These are phyloP conservation scores for Starmerella sp. DNA, from an alignment of 805 yeast genomes.

Conservation along the genomic window DNA sequence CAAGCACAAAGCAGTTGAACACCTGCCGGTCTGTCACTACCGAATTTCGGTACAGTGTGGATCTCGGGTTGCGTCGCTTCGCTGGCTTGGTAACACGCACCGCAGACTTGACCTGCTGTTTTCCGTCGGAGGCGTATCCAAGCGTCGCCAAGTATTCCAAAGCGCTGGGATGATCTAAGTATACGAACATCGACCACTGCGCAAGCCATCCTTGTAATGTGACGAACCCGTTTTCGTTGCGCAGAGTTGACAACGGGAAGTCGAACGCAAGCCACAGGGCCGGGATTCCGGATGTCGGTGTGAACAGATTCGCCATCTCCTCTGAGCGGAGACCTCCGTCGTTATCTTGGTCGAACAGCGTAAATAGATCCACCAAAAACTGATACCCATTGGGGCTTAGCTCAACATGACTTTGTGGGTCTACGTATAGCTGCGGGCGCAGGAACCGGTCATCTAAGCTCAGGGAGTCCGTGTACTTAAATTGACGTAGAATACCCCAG, in stretches of 20 bases:
- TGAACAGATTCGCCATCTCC: slow-evolving; percentile 60
- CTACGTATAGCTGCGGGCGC: slow-evolving; percentile 69
- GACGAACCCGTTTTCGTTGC: slow-evolving; percentile 80
- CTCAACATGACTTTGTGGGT: slow-evolving; percentile 70
- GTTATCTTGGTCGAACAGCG: slow-evolving; percentile 83
- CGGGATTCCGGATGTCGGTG: slow-evolving; percentile 91
- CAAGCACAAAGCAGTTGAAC: slow-evolving; percentile 78
- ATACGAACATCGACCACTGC: slow-evolving; percentile 96
- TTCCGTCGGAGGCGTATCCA: slow-evolving; percentile 52
- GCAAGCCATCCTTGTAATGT: slow-evolving; percentile 98
- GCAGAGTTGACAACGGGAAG: slow-evolving; percentile 79
- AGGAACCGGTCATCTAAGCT: slow-evolving; percentile 70
- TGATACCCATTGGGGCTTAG: slow-evolving; percentile 85
- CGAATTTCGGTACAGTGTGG: slow-evolving; percentile 54
- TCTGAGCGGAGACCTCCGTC: slow-evolving; percentile 83
- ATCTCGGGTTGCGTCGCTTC: slow-evolving; percentile 51
- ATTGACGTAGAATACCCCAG: slow-evolving; percentile 86
- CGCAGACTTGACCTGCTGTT: slow-evolving; percentile 36
- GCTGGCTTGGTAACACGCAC: slow-evolving; percentile 75
- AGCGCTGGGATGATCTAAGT: slow-evolving; percentile 69
- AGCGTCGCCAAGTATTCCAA: slow-evolving; percentile 80
- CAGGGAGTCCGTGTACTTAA: slow-evolving; percentile 83
- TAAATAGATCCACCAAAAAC: slow-evolving; percentile 79
- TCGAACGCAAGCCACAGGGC: slow-evolving; percentile 70
- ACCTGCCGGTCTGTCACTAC: slow-evolving; percentile 71